Conservation (phyloP, 2,329 filamentous ascomycete genomes). For the Davidsoniella australis region DNA sequence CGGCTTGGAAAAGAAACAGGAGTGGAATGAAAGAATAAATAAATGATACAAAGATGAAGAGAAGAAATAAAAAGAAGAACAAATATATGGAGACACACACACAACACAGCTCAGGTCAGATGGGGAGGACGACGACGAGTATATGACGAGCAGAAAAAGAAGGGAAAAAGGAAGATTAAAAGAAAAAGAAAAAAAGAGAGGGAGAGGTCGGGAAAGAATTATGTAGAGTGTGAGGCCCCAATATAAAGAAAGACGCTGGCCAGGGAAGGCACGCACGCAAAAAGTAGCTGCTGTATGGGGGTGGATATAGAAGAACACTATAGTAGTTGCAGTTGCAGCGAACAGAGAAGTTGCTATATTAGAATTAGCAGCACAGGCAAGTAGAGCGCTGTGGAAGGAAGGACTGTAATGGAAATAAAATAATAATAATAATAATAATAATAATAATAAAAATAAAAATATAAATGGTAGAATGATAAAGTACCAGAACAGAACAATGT, state of each 20-base stretch:
- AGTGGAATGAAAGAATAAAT: conserved; percentile 16
- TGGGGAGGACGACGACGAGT: conserved; percentile 13
- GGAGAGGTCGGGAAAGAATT: neutral
- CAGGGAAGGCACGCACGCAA: neutral
- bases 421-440: neutral
- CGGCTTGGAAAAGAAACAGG: conserved; percentile 17
- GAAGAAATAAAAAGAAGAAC: neutral
- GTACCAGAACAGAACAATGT: no score
- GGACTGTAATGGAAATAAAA: neutral
- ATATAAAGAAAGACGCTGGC: neutral
- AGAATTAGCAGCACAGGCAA: neutral
- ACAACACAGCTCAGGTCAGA: conserved; percentile 6
- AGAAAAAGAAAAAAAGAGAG: neutral
- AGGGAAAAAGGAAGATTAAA: neutral
- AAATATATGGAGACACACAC: neutral
- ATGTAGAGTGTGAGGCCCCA: neutral
- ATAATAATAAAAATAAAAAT: neutral
- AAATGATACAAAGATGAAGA: conserved; percentile 3
- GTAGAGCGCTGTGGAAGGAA: neutral
- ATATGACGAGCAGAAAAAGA: conserved; percentile 11
- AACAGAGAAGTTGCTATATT: no score
- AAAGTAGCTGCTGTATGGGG: neutral
- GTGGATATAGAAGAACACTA: neutral
- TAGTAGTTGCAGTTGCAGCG: neutral
- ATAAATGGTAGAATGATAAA: neutral